Evolutionary conservation across 2,329 filamentous ascomycete species (phyloP).

Genomic region (Ceratocystis huliohia): DNA sequence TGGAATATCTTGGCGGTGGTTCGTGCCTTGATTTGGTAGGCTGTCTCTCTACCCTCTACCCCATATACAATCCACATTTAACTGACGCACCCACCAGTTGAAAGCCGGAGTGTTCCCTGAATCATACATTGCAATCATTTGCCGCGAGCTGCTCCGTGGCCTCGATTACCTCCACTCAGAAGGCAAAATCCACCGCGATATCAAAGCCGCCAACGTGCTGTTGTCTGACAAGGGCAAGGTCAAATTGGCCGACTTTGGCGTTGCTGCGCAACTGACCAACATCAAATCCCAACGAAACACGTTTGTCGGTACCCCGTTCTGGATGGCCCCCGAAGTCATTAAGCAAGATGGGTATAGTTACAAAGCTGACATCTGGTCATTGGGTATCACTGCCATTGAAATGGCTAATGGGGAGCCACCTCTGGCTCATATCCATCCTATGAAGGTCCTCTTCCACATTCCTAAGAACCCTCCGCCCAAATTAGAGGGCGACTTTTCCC

Average conservation of each 20-base stretch:
- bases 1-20: constrained; percentile 93
- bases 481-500: constrained; percentile 74
- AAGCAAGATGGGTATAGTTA: constrained; percentile 73
- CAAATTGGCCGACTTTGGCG: constrained; percentile 93
- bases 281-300: constrained; percentile 97
- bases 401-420: constrained; percentile 83
- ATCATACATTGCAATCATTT: constrained; percentile 84
- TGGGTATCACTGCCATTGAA: constrained; percentile 86
- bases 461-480: constrained; percentile 76
- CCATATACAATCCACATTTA: constrained; percentile 20
- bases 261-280: constrained; percentile 90
- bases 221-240: constrained; percentile 82
- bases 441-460: constrained; percentile 88
- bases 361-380: constrained; percentile 86
- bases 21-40: constrained; percentile 85
- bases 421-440: constrained; percentile 71
- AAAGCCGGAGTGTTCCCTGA: constrained; percentile 85
- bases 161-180: constrained; percentile 88
- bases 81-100: constrained; percentile 40
- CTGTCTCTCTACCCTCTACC: background rate
- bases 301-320: constrained; percentile 93
- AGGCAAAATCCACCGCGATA: constrained; percentile 91
- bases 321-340: constrained; percentile 94
- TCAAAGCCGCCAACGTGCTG: constrained; percentile 93
- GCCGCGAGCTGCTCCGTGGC: constrained; percentile 76